Base-by-base conservation (phyloP, 495 filamentous ascomycete species). In the Penicillium bovifimosum region DNA sequence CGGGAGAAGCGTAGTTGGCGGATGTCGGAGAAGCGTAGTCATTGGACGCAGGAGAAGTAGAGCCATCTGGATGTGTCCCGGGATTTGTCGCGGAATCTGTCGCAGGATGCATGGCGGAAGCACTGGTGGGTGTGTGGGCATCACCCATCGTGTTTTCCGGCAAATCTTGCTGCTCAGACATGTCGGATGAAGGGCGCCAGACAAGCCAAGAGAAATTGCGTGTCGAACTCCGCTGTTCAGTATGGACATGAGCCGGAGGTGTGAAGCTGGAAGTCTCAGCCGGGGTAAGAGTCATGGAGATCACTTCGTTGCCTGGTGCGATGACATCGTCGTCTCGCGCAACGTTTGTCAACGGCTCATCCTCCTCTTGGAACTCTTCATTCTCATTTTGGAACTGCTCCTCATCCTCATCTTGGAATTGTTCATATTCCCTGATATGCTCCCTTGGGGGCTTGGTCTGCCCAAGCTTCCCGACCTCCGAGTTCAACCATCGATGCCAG, bases 401-500 rank as follows among this genome's bases (percentile, higher is more conserved):
- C n/a, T n/a, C 42, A 28, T 65, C 57, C 8, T 86, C 80, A 27
- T 73, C 76, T 27, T 76, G 61, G 40, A 81, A 82, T 41, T 87
- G 82, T 1, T 84, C 77, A 29, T 68, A 50, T 65, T 88, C 85
- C 10, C 83, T 72, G 44, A 83, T 58, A 62, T 88, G 85, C 0
- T 78, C 72, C 62, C 44, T 75, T 10, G 43, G 50, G 18, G 65
- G 61, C 18, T 56, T 62, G 14, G 56, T 26, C 14, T 60, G 52
- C 38, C 75, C 73, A 31, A 76, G 65, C 29, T 62, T 65, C 17
- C 65, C 68, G 26, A 76, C 69, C 47, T 75, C 53, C 5, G 73
- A 73, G 20, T 65, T 69, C 66, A 79, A 68, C 76, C 76, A 78
- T 45, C 75, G 64, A 50, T 77, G 72, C 67, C 71, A 79, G 26